phyloP scores from a whole-genome alignment of 345 rosid genomes.

The Aquilaria sinensis region DNA sequence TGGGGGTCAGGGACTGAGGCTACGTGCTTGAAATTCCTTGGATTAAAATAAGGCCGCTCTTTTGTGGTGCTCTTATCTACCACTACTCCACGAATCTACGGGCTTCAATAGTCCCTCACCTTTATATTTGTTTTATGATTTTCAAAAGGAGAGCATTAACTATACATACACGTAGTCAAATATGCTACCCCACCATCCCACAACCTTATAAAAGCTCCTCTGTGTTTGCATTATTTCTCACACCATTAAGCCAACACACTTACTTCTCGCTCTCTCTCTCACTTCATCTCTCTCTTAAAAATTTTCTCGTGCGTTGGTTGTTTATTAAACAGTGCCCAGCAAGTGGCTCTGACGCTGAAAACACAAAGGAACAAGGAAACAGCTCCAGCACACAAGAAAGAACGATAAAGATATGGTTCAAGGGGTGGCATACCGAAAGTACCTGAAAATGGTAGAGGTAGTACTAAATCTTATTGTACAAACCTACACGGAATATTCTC shows the following conservation, averaged over 20 bases:
- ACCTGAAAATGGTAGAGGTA: conserved; percentile 73
- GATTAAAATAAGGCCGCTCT: conserved; percentile 23
- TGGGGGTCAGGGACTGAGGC: neutral
- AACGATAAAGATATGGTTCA: conserved; percentile 30
- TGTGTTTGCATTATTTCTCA: conserved; percentile 3
- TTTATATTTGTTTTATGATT: conserved; percentile 7
- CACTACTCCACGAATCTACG: neutral
- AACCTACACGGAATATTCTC: neutral
- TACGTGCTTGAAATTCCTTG: conserved; percentile 11
- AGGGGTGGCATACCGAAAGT: conserved; percentile 32
- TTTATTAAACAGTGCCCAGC: neutral
- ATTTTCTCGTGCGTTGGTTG: neutral
- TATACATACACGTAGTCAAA: neutral
- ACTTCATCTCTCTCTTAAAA: neutral
- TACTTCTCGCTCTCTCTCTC: neutral
- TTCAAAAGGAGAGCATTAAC: neutral
- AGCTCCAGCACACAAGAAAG: neutral
- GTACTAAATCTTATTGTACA: conserved; percentile 23
- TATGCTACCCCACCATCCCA: conserved; percentile 7
- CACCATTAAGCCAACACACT: conserved; percentile 1
- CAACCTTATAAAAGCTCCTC: conserved; percentile 12
- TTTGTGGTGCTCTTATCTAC: neutral
- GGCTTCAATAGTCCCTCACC: too few relatives aligned
- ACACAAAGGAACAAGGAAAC: neutral
- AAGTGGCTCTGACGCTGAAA: neutral